Conservation (phyloP, 345 rosid genomes). For the Eucalyptus pauciflora region DNA sequence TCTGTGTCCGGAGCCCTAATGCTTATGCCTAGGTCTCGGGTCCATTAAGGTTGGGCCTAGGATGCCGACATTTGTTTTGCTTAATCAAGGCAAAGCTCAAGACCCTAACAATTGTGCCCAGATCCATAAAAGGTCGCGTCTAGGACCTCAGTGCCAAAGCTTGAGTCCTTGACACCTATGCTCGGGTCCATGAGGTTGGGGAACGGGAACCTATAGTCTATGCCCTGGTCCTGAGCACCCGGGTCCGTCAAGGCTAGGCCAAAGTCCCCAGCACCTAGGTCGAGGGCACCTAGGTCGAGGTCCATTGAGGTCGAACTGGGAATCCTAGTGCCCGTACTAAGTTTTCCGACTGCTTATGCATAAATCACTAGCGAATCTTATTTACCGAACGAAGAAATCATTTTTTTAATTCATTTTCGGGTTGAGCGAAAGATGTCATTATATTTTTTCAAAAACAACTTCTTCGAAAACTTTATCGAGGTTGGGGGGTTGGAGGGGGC, state of each 20-base stretch:
- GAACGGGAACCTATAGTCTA: too few species aligned
- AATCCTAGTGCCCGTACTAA: fast-evolving
- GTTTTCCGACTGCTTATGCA: fast-evolving
- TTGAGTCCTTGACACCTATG: fast-evolving
- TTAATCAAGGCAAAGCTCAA: not conserved
- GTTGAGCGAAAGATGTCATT: fast-evolving
- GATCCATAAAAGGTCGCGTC: not conserved
- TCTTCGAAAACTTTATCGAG: too few species aligned
- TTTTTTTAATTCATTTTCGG: not conserved
- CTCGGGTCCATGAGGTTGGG: too few species aligned
- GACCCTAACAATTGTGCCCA: too few species aligned
- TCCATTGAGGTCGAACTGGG: fast-evolving
- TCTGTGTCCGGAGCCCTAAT: fast-evolving
- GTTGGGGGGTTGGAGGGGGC: too few species aligned
- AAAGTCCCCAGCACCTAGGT: not conserved
- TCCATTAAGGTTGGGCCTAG: not conserved
- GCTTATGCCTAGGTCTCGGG: not conserved
- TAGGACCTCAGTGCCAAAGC: not conserved
- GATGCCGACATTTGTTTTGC: fast-evolving
- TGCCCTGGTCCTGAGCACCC: fast-evolving
- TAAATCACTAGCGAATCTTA: fast-evolving
- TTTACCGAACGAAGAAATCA: not conserved
- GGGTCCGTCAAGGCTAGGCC: not conserved
- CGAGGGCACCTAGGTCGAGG: fast-evolving
- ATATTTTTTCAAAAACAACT: too few species aligned